Evolutionary conservation across 164 flowering plant genomes (phyloP).

Genomic region (Vitis vinifera): DNA sequence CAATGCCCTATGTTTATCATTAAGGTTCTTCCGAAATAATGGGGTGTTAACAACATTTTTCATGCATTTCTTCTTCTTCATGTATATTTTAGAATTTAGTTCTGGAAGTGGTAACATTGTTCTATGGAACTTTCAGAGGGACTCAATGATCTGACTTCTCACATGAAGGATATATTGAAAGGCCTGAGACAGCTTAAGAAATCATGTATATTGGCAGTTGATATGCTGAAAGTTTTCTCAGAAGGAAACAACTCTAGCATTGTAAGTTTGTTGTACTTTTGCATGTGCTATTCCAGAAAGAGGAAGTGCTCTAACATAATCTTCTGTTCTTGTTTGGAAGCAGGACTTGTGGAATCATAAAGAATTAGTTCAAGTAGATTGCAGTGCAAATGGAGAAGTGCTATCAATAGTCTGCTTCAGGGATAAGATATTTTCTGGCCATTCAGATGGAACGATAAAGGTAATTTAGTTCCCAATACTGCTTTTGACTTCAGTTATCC

Average conservation of each 20-base stretch:
- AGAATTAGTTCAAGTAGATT: conserved; percentile 63
- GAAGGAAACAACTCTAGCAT: conserved; percentile 54
- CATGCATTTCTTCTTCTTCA: too few relatives aligned
- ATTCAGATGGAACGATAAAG: conserved; percentile 82
- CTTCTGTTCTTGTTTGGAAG: conserved; percentile 13
- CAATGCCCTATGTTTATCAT: background rate
- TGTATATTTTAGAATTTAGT: background rate
- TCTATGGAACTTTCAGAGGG: conserved; percentile 51
- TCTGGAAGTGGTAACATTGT: background rate
- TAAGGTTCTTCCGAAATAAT: too few relatives aligned
- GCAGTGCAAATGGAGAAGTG: conserved; percentile 70
- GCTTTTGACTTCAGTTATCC: background rate
- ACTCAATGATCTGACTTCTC: conserved; percentile 38
- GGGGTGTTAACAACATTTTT: too few relatives aligned
- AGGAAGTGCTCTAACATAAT: background rate
- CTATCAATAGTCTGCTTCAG: conserved; percentile 55
- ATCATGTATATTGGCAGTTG: conserved; percentile 53
- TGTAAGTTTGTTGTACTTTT: conserved; percentile 41
- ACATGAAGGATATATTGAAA: conserved; percentile 62
- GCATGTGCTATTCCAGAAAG: background rate
- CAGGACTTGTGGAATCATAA: conserved; percentile 75
- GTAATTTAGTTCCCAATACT: conserved; percentile 24
- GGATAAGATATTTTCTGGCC: conserved; percentile 72
- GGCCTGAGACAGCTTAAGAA: conserved; percentile 68
- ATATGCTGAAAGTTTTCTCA: conserved; percentile 61